Percentiles rank a stretch among this genome's conserved stretches.
Evolutionary conservation across 768 basidiomycete species (phyloP).

Genomic region (Xanthoconium purpureum): DNA sequence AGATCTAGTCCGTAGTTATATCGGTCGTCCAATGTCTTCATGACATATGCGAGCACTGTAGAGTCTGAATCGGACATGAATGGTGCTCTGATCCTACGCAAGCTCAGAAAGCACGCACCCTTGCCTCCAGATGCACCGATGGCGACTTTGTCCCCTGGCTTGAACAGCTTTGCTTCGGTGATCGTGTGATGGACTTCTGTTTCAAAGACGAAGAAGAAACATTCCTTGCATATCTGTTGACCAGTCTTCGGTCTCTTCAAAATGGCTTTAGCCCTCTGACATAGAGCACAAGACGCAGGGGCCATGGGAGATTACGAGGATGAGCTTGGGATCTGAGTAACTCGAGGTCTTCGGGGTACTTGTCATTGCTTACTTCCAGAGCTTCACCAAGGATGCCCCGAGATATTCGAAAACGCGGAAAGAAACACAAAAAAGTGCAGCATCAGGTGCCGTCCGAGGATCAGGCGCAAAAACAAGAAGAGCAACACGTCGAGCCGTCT

Average conservation of each 20-base stretch:
- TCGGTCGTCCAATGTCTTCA: conserved; percentile 92
- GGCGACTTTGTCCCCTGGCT: conserved; percentile 86
- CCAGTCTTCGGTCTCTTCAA: conserved; percentile 95
- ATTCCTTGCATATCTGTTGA: conserved; percentile 94
- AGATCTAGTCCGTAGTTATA: conserved; percentile 91
- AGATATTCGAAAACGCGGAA: conserved; percentile 73
- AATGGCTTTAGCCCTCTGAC: conserved; percentile 75
- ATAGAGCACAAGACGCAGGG: conserved; percentile 75
- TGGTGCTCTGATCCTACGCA: not conserved
- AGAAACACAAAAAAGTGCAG: conserved; percentile 60
- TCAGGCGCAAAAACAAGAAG: conserved; percentile 1
- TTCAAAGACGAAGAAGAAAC: conserved; percentile 97
- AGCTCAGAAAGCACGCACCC: conserved; percentile 47
- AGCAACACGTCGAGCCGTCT: conserved; percentile 47
- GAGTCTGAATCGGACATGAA: conserved; percentile 60
- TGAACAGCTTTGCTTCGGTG: conserved; percentile 76
- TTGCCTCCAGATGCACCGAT: conserved; percentile 99
- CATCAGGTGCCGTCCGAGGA: conserved; percentile 15
- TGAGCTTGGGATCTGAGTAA: not conserved
- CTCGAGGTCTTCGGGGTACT: not conserved
- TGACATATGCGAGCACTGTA: conserved; percentile 94
- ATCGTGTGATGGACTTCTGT: conserved; percentile 98
- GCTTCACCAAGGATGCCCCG: conserved; percentile 52
- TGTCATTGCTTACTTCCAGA: too few relatives aligned
- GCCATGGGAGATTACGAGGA: conserved; percentile 52